phyloP scores from a whole-genome alignment of 2,329 filamentous ascomycete genomes.

The Fusarium praegraminearum region DNA sequence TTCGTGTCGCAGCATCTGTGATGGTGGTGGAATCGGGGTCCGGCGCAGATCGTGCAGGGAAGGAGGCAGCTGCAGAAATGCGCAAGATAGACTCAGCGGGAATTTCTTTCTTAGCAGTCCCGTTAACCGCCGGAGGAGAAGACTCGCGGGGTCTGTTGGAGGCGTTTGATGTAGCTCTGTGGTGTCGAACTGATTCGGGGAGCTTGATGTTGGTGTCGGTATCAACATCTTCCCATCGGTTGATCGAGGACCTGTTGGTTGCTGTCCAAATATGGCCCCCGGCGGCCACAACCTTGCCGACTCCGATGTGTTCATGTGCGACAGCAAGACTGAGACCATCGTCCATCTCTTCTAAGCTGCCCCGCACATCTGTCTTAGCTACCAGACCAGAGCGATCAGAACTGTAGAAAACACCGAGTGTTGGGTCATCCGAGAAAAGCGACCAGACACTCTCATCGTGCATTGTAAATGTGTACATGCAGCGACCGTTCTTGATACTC shows the following conservation, averaged over 20 bases:
- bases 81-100: conserved; percentile 81
- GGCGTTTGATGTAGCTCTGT: conserved; percentile 60
- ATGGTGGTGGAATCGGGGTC: conserved; percentile 68
- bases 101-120: conserved; percentile 71
- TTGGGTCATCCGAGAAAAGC: conserved; percentile 87
- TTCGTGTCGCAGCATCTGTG: conserved; percentile 58
- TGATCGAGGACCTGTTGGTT: conserved; percentile 90
- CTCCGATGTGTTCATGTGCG: conserved; percentile 89
- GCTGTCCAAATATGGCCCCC: conserved; percentile 90
- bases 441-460: conserved; percentile 99
- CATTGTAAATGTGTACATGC: conserved; percentile 99
- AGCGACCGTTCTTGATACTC: conserved; percentile 94
- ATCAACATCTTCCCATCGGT: conserved; percentile 89
- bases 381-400: conserved; percentile 91
- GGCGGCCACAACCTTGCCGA: conserved; percentile 74
- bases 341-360: conserved; percentile 75
- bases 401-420: conserved; percentile 92
- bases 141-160: conserved; percentile 53
- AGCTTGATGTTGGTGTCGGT: conserved; percentile 78
- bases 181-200: conserved; percentile 65
- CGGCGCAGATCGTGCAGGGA: conserved; percentile 69
- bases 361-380: conserved; percentile 93
- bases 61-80: conserved; percentile 85
- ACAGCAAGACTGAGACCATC: conserved; percentile 92
- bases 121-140: conserved; percentile 52